phyloP scores from a whole-genome alignment of 2,329 filamentous ascomycete genomes.

The Paraphoma chrysanthemicola region DNA sequence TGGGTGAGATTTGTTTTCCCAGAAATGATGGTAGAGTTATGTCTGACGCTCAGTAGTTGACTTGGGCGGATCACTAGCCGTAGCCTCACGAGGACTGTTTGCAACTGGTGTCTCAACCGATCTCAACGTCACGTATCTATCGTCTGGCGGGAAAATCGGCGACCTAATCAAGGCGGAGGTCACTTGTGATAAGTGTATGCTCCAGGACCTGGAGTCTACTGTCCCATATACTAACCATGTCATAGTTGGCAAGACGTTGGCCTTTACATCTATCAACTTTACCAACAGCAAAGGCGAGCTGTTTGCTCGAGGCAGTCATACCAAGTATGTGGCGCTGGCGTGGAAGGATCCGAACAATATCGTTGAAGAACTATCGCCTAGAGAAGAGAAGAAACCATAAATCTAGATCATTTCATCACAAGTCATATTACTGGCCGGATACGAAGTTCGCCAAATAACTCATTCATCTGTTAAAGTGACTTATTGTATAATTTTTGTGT shows the following conservation, averaged over 20 bases:
- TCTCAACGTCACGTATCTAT: constrained; percentile 70
- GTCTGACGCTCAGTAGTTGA: constrained; percentile 56
- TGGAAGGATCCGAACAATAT: constrained; percentile 70
- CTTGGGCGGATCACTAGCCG: constrained; percentile 69
- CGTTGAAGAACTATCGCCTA: constrained; percentile 61
- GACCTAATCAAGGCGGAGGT: constrained; percentile 67
- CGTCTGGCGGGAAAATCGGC: constrained; percentile 68
- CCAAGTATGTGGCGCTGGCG: constrained; percentile 68
- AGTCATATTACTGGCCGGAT: too few relatives aligned
- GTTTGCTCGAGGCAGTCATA: constrained; percentile 71
- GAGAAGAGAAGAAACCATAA: constrained; percentile 14
- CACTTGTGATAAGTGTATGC: constrained; percentile 68
- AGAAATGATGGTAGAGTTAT: neutral
- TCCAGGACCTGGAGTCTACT: neutral
- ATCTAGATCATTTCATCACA: neutral
- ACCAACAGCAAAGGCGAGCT: constrained; percentile 65
- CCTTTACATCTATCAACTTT: constrained; percentile 69
- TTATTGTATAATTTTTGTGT: neutral
- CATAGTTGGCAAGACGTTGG: constrained; percentile 69
- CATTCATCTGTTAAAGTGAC: too few relatives aligned
- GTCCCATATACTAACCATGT: constrained; percentile 1
- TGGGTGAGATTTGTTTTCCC: constrained; percentile 52
- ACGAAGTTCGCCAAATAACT: too few relatives aligned
- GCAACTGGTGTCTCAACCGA: constrained; percentile 73
- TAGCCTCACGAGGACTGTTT: constrained; percentile 70